Conservation (phyloP, 1,284 basidiomycete species). For the Microbotryum saponariae region DNA sequence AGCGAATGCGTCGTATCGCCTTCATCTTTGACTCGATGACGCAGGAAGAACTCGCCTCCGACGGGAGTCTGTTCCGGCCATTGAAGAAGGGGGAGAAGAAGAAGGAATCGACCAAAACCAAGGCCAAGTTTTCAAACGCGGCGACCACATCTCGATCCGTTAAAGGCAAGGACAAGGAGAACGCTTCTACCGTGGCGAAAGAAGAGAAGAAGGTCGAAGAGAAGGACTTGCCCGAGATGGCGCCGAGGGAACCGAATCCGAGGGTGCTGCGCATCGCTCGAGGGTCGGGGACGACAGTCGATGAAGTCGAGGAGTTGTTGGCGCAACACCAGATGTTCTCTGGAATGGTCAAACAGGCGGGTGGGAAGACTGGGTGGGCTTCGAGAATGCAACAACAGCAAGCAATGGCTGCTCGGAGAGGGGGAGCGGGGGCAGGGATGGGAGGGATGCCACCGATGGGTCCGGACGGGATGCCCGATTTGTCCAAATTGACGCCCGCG, state of each 20-base stretch:
- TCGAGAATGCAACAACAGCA: slow-evolving; percentile 85
- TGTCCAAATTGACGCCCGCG: slow-evolving; percentile 53
- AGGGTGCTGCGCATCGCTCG: slow-evolving; percentile 80
- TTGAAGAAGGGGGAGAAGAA: not conserved
- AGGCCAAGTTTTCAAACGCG: slow-evolving; percentile 1
- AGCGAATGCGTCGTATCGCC: slow-evolving; percentile 94
- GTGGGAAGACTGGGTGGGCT: slow-evolving; percentile 87
- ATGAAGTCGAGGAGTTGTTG: slow-evolving; percentile 92
- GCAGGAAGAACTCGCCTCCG: slow-evolving; percentile 85
- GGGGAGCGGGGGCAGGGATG: slow-evolving; percentile 71
- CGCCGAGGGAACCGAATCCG: slow-evolving; percentile 52
- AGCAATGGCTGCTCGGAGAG: slow-evolving; percentile 54
- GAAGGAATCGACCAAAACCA: not conserved
- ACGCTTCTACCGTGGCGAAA: slow-evolving; percentile 31
- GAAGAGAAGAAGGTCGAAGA: slow-evolving; percentile 17
- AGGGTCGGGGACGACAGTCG: slow-evolving; percentile 90
- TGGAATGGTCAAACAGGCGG: slow-evolving; percentile 93
- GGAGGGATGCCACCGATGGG: slow-evolving; percentile 18
- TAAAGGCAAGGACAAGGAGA: slow-evolving; percentile 18
- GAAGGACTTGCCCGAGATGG: slow-evolving; percentile 23
- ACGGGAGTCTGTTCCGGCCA: slow-evolving; percentile 69
- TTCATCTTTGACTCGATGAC: slow-evolving; percentile 99
- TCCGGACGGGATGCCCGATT: slow-evolving; percentile 29
- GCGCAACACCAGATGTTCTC: slow-evolving; percentile 96
- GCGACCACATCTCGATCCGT: not conserved